Conservation (phyloP, 192 early-diverging fungal genomes). For the Backusella psychrophila region DNA sequence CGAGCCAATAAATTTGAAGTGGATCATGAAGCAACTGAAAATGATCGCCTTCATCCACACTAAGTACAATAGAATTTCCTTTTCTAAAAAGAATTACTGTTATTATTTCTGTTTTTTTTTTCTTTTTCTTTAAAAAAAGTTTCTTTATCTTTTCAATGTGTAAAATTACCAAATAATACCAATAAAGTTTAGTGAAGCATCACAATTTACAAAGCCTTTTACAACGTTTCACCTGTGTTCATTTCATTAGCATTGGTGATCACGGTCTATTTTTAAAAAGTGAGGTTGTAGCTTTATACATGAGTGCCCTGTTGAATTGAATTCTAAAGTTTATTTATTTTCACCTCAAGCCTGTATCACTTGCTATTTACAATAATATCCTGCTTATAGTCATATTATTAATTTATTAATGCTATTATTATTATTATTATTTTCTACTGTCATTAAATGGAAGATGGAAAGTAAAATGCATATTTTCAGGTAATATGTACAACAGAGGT, state of each 20-base stretch:
- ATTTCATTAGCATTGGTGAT: background rate
- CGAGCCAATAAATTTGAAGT: background rate
- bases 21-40: background rate
- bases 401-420: too few species aligned
- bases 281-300: too few species aligned
- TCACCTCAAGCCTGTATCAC: too few species aligned
- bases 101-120: background rate
- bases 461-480: background rate
- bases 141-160: background rate
- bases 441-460: background rate
- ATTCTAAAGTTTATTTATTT: background rate
- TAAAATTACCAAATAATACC: background rate
- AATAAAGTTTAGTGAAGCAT: background rate
- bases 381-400: too few species aligned
- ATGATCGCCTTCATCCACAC: background rate
- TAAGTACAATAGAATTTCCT: background rate
- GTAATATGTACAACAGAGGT: background rate
- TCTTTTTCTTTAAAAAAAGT: too few species aligned
- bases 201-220: background rate
- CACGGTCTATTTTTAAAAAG: background rate
- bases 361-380: too few species aligned
- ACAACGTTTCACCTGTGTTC: background rate
- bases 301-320: background rate
- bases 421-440: background rate
- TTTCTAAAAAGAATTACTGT: background rate